Conservation (phyloP, 768 basidiomycete species). For the Omphalotus guepiniiformis region DNA sequence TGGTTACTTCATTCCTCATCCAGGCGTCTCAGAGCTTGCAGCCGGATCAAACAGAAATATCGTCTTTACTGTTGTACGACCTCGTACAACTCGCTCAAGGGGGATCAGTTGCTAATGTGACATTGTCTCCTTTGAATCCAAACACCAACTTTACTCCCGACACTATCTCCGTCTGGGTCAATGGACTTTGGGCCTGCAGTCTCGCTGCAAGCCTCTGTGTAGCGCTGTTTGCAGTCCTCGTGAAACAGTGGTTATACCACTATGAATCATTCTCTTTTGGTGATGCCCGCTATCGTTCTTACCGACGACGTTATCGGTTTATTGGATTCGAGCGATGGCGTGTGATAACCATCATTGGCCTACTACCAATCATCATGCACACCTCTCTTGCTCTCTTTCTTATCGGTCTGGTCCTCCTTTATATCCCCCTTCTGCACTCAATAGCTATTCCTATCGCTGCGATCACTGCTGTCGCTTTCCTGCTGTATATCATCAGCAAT, state of each 20-base stretch:
- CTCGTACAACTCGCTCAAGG: slow-evolving; percentile 7
- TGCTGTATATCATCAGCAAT: slow-evolving; percentile 7
- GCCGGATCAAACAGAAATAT: neutral
- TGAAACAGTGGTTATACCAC: slow-evolving; percentile 9
- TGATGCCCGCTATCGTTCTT: neutral
- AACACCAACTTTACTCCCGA: neutral
- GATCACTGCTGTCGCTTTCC: neutral
- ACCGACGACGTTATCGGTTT: slow-evolving; percentile 7
- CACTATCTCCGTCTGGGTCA: slow-evolving; percentile 4
- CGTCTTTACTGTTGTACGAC: neutral
- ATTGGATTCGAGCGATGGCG: slow-evolving; percentile 8
- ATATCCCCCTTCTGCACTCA: slow-evolving; percentile 1
- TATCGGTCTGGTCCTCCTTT: slow-evolving; percentile 11
- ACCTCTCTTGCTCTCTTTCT: slow-evolving; percentile 15
- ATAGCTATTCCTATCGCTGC: slow-evolving; percentile 4
- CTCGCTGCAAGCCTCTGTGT: slow-evolving; percentile 2
- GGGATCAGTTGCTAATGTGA: neutral
- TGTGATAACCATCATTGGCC: slow-evolving; percentile 10
- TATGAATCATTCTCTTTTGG: slow-evolving; percentile 5
- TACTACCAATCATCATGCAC: slow-evolving; percentile 15
- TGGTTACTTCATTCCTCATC: slow-evolving; percentile 7
- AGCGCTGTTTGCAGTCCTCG: neutral
- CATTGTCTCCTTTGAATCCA: neutral
- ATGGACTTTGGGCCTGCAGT: slow-evolving; percentile 8
- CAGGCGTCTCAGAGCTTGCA: slow-evolving; percentile 1